phyloP scores from a whole-genome alignment of 257 asterid genomes.

The Solanum etuberosum region DNA sequence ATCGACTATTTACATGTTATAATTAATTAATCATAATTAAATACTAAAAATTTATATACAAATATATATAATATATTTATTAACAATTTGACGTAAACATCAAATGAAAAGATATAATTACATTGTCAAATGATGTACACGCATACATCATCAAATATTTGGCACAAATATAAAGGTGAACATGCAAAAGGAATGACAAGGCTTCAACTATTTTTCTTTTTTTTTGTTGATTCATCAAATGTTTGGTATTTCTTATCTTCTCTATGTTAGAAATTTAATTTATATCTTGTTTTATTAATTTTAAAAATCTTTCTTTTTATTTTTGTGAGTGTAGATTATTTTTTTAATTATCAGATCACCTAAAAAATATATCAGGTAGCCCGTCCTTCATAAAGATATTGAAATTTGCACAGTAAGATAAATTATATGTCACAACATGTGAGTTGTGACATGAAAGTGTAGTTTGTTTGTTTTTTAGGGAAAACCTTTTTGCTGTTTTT shows the following conservation, averaged over 20 bases:
- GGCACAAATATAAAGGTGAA: background rate
- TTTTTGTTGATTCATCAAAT: background rate
- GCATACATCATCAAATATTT: background rate
- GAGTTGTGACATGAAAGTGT: background rate
- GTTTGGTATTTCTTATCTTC: background rate
- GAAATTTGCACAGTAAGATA: background rate
- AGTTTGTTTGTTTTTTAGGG: background rate
- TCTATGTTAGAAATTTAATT: background rate
- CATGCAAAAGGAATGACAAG: background rate
- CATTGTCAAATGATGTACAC: background rate
- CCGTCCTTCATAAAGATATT: background rate
- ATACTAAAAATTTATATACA: too few species aligned
- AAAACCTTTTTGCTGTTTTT: fast-evolving
- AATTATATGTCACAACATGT: background rate
- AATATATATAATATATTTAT: background rate
- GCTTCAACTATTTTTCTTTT: background rate
- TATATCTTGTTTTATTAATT: background rate
- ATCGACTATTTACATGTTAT: too few species aligned
- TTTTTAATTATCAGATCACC: background rate
- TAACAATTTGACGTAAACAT: background rate
- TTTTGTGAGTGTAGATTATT: too few species aligned
- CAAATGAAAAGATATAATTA: background rate
- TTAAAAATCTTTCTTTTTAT: too few species aligned
- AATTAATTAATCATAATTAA: too few species aligned
- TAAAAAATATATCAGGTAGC: background rate